Conservation (phyloP, 1,284 basidiomycete genomes). For the Trametes sp. region DNA sequence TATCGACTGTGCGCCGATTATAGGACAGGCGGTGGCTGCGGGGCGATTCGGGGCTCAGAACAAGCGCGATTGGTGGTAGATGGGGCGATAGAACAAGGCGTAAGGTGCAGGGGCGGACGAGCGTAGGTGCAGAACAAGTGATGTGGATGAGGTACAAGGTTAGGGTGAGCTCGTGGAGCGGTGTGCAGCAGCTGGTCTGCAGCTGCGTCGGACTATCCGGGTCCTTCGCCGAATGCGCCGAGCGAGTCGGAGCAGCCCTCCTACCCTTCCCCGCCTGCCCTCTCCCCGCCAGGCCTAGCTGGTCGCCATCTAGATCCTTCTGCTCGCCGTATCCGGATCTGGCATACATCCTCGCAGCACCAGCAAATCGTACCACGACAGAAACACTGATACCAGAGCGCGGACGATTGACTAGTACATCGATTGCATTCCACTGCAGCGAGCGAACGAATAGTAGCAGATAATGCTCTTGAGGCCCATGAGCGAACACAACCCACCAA, state of each 20-base stretch:
- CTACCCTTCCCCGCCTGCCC: neutral
- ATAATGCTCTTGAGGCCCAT: neutral
- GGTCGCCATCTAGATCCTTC: neutral
- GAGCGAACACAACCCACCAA: neutral
- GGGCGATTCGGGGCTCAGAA: neutral
- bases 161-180: neutral
- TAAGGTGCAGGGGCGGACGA: neutral
- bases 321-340: neutral
- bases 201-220: neutral
- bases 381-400: neutral
- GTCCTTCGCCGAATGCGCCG: neutral
- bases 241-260: neutral
- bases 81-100: neutral
- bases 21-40: neutral
- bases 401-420: slow-evolving; percentile 6
- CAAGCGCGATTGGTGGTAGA: neutral
- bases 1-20: neutral
- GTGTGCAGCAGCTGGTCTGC: neutral
- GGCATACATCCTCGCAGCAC: neutral
- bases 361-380: neutral
- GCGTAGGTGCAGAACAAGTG: neutral
- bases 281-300: neutral
- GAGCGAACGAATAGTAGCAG: neutral
- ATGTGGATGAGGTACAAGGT: neutral
- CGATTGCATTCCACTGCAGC: neutral